Evolutionary conservation across 108 stramenopile genomes (phyloP).

Genomic region (Pseudonitzschia pungens): DNA sequence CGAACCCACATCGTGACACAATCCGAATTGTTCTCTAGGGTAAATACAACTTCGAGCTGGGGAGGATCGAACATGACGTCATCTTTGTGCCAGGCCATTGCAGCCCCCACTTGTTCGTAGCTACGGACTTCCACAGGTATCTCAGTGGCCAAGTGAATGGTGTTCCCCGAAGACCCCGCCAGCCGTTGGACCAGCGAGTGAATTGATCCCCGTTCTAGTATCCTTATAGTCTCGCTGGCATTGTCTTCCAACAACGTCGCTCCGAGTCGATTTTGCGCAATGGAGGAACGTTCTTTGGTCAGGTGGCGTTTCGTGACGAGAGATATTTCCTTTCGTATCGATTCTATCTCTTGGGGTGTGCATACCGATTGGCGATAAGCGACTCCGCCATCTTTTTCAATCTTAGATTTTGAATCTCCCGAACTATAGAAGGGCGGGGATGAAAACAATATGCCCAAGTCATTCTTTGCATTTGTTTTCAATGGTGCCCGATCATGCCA

Average conservation of each 20-base stretch:
- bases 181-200: conserved; percentile 11
- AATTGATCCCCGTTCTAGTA: conserved; percentile 50
- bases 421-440: not conserved
- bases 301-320: conserved; percentile 15
- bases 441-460: not conserved
- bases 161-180: not conserved
- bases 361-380: conserved; percentile 67
- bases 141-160: conserved; percentile 27
- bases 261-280: conserved; percentile 64
- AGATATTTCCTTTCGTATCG: conserved; percentile 31
- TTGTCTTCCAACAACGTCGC: conserved; percentile 27
- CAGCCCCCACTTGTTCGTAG: conserved; percentile 69
- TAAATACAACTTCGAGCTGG: conserved; percentile 74
- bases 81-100: conserved; percentile 79
- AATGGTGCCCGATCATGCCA: too few relatives aligned
- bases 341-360: conserved; percentile 40
- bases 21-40: conserved; percentile 82
- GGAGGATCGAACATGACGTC: conserved; percentile 66
- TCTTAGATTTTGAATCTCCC: conserved; percentile 4
- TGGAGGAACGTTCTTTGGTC: conserved; percentile 55
- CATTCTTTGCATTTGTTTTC: too few relatives aligned
- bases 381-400: conserved; percentile 53
- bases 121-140: conserved; percentile 67
- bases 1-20: conserved; percentile 63
- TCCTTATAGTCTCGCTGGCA: conserved; percentile 27